A percentile compares a stretch with the other conserved stretches of the same genome.
Evolutionary conservation across 2,329 filamentous ascomycete species (phyloP).

Genomic region (Xylaria sp.): DNA sequence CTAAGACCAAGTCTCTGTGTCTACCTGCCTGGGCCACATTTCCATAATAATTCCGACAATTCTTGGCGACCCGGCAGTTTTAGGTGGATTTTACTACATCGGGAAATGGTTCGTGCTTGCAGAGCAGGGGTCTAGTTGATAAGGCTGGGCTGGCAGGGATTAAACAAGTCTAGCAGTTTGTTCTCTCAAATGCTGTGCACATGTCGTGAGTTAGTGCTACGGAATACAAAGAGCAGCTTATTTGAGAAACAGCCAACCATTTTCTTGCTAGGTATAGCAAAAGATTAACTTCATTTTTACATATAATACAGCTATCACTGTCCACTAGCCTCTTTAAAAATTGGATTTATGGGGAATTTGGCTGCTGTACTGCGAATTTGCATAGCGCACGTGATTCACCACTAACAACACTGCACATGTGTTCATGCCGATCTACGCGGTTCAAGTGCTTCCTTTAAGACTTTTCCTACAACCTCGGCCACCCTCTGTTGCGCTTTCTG

Average conservation of each 20-base stretch:
- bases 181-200: conserved; percentile 30
- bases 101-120: conserved; percentile 25
- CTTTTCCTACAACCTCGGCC: neutral
- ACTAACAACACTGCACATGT: conserved; percentile 30
- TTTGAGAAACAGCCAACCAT: neutral
- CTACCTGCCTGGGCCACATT: neutral
- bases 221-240: conserved; percentile 25
- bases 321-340: neutral
- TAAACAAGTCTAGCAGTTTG: conserved; percentile 17
- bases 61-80: conserved; percentile 27
- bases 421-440: conserved; percentile 18
- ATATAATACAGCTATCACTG: neutral
- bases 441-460: conserved; percentile 2
- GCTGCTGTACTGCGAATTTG: neutral
- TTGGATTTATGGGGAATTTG: neutral
- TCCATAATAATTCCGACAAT: neutral
- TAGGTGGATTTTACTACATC: conserved; percentile 24
- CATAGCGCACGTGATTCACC: conserved; percentile 4
- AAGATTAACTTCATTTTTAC: neutral
- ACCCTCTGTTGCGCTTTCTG: neutral
- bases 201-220: conserved; percentile 45
- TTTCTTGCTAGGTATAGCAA: neutral
- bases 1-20: neutral
- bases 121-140: conserved; percentile 7
- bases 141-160: conserved; percentile 14